These are phyloP conservation scores for Pythium utonaiense DNA, from an alignment of 352 stramenopile genomes.

Conservation along the genomic window DNA sequence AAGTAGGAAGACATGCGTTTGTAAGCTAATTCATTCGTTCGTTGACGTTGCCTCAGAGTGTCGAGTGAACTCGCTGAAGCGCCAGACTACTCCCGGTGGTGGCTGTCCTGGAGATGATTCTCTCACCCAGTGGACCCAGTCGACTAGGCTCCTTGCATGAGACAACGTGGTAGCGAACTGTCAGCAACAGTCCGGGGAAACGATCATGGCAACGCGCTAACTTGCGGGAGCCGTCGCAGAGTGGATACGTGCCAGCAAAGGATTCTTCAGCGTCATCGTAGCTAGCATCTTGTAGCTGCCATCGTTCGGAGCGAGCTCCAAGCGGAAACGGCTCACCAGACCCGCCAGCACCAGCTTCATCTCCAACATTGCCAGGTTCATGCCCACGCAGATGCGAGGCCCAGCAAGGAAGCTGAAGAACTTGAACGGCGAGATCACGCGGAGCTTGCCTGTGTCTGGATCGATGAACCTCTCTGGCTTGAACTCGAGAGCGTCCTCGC, in stretches of 20 bases:
- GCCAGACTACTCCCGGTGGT: too few relatives aligned
- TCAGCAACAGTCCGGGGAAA: too few relatives aligned
- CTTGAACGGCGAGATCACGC: slow-evolving; percentile 29
- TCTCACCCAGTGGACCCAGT: too few relatives aligned
- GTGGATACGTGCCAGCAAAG: slow-evolving; percentile 1
- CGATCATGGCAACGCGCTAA: not conserved
- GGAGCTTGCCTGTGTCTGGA: slow-evolving; percentile 5
- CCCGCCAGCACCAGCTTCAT: slow-evolving; percentile 32
- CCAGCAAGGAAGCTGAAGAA: slow-evolving; percentile 42
- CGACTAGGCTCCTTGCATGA: too few relatives aligned
- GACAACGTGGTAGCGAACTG: not conserved
- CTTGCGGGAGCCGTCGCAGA: not conserved
- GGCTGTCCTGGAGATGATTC: too few relatives aligned
- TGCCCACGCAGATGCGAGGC: slow-evolving; percentile 36
- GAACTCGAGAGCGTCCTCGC: slow-evolving; percentile 25
- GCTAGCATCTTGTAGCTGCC: slow-evolving; percentile 6
- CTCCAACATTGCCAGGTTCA: slow-evolving; percentile 37
- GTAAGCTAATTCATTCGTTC: too few relatives aligned
- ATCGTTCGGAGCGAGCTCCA: slow-evolving; percentile 13
- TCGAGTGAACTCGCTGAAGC: too few relatives aligned
- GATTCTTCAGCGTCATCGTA: slow-evolving; percentile 7
- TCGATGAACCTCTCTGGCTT: slow-evolving; percentile 29
- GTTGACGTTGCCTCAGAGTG: too few relatives aligned
- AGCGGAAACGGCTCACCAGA: slow-evolving; percentile 33
- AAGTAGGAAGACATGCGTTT: not conserved